Base-by-base conservation (phyloP, 805 yeast species). In the Cyberlindnera bimundalis region DNA sequence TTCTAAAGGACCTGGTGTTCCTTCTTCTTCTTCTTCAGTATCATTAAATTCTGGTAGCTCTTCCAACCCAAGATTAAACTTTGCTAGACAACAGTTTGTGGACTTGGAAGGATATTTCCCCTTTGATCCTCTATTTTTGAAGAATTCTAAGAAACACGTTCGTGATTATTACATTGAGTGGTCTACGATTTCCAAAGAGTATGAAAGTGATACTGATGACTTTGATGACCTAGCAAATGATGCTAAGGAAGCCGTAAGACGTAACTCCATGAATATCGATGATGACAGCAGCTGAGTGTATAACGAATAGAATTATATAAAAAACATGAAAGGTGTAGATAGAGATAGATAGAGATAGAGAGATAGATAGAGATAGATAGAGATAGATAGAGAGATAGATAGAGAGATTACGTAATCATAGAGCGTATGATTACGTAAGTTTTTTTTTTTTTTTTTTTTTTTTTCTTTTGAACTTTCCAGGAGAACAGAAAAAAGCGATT, bases 41-140 rank as follows among this genome's bases (percentile, higher is more conserved):
- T 11, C 28, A 18, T 13, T 10, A 21, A 21, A 21, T 10, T 7
- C 6, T 21, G 9, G 10, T 16, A 24, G 14, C 11, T 45, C 41
- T 21, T 42, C 41, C 33, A 40, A 35, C 56, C 55, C 24, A 58
- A 66, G 55, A 21, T 46, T 56, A 24, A 51, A 60, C 7, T 71
- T 72, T 23, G 77, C 78, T 40, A 81, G 81, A 55, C 90, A 85
- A 57, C 96, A 89, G 56, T 88, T 86, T 56, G 73, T 85, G 50
- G 95, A 88, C 55, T 69, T 91, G 38, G 96, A 90, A 60, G 89
- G 93, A n/a, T 91, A 88, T 60, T 91, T 91, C 64, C 99, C 99
- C 11, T 91, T 86, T 60, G 98, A 91, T 67, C 99, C 99, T 1
- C 64, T 93, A 46, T 77, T 84, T 37, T 71, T 91, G 47, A 83